Evolutionary conservation across 768 basidiomycete genomes (phyloP).

Genomic region (Trametes sanguinea): DNA sequence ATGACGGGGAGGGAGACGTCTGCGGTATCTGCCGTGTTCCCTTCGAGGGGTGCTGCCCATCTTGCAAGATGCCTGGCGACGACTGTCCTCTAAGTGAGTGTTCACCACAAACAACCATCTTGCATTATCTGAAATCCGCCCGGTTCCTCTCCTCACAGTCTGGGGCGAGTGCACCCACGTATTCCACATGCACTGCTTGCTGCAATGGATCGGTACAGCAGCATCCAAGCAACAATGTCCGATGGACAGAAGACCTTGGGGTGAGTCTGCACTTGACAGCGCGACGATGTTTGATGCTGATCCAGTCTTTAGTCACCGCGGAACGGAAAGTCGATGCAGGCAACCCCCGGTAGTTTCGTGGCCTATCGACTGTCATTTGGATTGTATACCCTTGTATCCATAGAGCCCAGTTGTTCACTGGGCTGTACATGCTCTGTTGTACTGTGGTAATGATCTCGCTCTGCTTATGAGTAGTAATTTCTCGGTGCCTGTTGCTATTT

Average conservation of each 20-base stretch:
- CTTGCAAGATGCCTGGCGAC: constrained; percentile 96
- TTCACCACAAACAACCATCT: neutral
- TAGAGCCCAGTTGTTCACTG: neutral
- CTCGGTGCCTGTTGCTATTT: no score
- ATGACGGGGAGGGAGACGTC: constrained; percentile 63
- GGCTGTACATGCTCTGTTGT: neutral
- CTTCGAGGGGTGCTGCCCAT: constrained; percentile 93
- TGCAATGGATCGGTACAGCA: constrained; percentile 92
- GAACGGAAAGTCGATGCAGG: constrained; percentile 48
- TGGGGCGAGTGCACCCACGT: constrained; percentile 98
- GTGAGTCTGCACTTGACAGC: constrained; percentile 44
- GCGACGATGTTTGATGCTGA: neutral
- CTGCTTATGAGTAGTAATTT: no score
- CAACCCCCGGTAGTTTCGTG: constrained; percentile 5
- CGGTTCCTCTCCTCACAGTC: constrained; percentile 48
- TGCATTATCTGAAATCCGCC: neutral
- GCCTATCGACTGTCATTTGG: constrained; percentile 1
- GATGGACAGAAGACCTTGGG: constrained; percentile 96
- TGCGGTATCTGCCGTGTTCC: constrained; percentile 91
- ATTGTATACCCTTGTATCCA: constrained; percentile 18
- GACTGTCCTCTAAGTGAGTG: constrained; percentile 88
- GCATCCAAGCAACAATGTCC: constrained; percentile 96
- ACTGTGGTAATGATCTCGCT: no score
- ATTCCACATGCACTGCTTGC: constrained; percentile 97
- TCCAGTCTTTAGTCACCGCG: constrained; percentile 45